Evolutionary conservation across 768 basidiomycete species (phyloP).

Genomic region (Rhodotorula diobovata): DNA sequence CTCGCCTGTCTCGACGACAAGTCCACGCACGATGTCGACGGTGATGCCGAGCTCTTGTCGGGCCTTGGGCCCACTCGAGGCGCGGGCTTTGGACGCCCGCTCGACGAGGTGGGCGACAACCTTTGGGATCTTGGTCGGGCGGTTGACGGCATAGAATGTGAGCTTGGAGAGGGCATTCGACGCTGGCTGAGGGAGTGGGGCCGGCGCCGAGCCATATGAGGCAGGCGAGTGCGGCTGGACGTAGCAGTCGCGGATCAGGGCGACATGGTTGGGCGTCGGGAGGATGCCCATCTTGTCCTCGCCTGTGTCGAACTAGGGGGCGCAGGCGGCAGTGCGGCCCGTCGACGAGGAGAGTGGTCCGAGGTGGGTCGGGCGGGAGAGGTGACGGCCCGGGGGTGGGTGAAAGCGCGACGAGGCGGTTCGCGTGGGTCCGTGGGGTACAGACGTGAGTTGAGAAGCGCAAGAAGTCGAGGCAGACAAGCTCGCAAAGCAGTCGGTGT

Average conservation of each 20-base stretch:
- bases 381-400: no score
- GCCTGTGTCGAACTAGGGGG: neutral
- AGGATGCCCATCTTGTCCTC: constrained; percentile 23
- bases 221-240: constrained; percentile 16
- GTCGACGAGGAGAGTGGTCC: neutral
- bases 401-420: no score
- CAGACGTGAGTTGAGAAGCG: no score
- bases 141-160: constrained; percentile 33
- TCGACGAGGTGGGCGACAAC: constrained; percentile 25
- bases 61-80: neutral
- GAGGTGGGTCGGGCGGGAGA: no score
- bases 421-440: no score
- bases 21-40: constrained; percentile 12
- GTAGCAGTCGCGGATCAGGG: constrained; percentile 29
- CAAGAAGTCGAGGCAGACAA: no score
- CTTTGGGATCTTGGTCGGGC: constrained; percentile 38
- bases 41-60: constrained; percentile 28
- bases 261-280: constrained; percentile 19
- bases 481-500: no score
- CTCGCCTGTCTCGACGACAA: constrained; percentile 31
- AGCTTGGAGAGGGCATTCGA: constrained; percentile 33
- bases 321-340: neutral
- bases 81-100: constrained; percentile 10
- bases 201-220: neutral
- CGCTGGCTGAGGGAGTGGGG: constrained; percentile 10